phyloP scores from a whole-genome alignment of 2,329 filamentous ascomycete genomes.

The Fusarium algeriense region DNA sequence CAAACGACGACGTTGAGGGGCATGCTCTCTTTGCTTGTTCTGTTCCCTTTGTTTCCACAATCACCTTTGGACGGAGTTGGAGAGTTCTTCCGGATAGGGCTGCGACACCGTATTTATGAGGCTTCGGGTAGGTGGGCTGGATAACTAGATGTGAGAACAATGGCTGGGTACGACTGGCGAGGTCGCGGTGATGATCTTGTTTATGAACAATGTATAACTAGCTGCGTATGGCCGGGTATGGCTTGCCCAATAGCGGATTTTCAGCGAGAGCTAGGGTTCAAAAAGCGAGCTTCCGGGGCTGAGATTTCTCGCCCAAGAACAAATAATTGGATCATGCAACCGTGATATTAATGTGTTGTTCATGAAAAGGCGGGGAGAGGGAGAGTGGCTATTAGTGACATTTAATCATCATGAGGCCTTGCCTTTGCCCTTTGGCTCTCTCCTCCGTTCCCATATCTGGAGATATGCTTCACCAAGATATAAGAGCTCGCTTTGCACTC shows the following conservation, averaged over 20 bases:
- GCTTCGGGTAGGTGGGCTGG: conserved; percentile 20
- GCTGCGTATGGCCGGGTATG: conserved; percentile 27
- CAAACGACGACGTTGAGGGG: conserved; percentile 28
- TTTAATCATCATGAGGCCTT: conserved; percentile 36
- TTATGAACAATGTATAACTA: conserved; percentile 39
- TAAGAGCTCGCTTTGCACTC: conserved; percentile 87
- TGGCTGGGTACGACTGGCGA: conserved; percentile 13
- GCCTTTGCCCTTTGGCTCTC: conserved; percentile 59
- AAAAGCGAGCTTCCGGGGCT: conserved; percentile 32
- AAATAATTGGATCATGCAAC: background rate
- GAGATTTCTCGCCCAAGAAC: conserved; percentile 28
- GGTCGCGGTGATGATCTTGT: conserved; percentile 7
- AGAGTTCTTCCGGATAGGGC: conserved; percentile 30
- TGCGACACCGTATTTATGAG: conserved; percentile 39
- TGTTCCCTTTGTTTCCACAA: conserved; percentile 29
- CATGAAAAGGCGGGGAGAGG: background rate
- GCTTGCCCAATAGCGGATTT: conserved; percentile 32
- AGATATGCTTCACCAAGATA: conserved; percentile 95
- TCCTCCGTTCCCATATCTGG: conserved; percentile 94
- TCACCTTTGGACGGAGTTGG: conserved; percentile 35
- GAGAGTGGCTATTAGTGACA: conserved; percentile 10
- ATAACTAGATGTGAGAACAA: conserved; percentile 21
- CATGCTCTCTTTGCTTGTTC: conserved; percentile 23
- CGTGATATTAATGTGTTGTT: conserved; percentile 32
- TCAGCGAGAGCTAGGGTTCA: conserved; percentile 39